Conservation (phyloP, 164 flowering plant species). For the Vitis cinerea region DNA sequence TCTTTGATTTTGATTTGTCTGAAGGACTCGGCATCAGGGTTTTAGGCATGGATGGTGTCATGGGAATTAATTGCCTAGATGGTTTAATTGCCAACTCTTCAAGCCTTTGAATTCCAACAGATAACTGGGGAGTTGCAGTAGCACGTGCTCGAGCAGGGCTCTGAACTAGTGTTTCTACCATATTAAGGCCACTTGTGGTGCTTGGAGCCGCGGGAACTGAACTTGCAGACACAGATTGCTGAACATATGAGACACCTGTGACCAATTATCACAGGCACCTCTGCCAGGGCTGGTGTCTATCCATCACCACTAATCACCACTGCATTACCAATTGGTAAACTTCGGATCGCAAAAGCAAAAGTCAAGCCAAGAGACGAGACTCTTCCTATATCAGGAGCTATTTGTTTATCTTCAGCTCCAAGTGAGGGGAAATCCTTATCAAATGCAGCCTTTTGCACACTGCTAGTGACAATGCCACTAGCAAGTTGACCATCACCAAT, state of each 20-base stretch:
- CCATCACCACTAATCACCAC: conserved; percentile 46
- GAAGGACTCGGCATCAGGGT: background rate
- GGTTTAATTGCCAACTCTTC: conserved; percentile 74
- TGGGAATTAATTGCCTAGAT: conserved; percentile 65
- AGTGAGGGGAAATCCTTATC: conserved; percentile 39
- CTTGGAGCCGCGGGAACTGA: conserved; percentile 25
- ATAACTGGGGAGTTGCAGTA: conserved; percentile 39
- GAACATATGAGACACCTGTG: conserved; percentile 24
- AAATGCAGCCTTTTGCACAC: conserved; percentile 25
- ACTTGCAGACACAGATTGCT: conserved; percentile 30
- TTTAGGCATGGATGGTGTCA: conserved; percentile 66
- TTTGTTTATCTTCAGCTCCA: conserved; percentile 31
- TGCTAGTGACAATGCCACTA: conserved; percentile 9
- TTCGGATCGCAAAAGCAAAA: conserved; percentile 41
- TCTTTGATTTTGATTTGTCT: no score
- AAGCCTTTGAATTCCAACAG: conserved; percentile 62
- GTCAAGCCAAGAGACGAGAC: conserved; percentile 52
- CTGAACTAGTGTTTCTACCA: conserved; percentile 80
- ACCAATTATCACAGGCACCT: conserved; percentile 51
- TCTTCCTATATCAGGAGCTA: conserved; percentile 41
- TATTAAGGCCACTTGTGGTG: conserved; percentile 47
- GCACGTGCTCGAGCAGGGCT: conserved; percentile 56
- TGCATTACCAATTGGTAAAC: conserved; percentile 42
- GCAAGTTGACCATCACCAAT: conserved; percentile 18
- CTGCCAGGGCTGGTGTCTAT: conserved; percentile 68